These are phyloP conservation scores for Paramecium primaurelia DNA, from an alignment of 73 alveolate species.

Conservation along the genomic window DNA sequence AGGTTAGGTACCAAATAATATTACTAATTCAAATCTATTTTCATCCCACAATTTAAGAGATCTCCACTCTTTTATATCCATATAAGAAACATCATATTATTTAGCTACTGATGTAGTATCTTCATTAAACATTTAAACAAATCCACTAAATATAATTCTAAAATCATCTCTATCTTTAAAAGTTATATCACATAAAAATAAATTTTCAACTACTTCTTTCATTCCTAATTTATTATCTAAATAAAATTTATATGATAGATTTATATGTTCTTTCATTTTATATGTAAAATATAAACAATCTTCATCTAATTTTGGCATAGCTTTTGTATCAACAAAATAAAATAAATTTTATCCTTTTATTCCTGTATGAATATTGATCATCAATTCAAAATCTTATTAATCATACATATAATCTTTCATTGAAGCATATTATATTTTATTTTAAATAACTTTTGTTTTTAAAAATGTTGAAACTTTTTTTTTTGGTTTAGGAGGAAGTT, in stretches of 20 bases:
- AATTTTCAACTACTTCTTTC: slow-evolving; percentile 28
- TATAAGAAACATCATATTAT: slow-evolving; percentile 9
- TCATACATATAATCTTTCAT: slow-evolving; percentile 32
- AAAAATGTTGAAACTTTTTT: slow-evolving; percentile 1
- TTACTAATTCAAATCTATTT: background rate
- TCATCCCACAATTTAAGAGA: background rate
- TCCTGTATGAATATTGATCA: slow-evolving; percentile 48
- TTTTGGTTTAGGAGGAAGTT: background rate
- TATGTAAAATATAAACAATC: slow-evolving; percentile 26
- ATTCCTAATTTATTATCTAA: slow-evolving; percentile 35
- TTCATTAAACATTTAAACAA: slow-evolving; percentile 30
- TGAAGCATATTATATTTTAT: background rate
- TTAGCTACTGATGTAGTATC: background rate
- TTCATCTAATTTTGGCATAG: slow-evolving; percentile 13
- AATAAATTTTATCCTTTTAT: slow-evolving; percentile 18
- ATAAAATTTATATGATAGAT: background rate
- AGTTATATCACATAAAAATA: slow-evolving; percentile 38
- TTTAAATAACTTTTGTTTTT: background rate
- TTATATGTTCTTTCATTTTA: background rate
- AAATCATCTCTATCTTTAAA: slow-evolving; percentile 44
- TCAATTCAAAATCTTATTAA: slow-evolving; percentile 42
- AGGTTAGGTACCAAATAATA: slow-evolving; percentile 28
- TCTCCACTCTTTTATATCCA: slow-evolving; percentile 29
- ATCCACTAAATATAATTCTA: slow-evolving; percentile 4
- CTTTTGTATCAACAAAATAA: slow-evolving; percentile 17